Evolutionary conservation across 108 stramenopile genomes (phyloP), one percentile per base, ranked within the genome.

Genomic region (Skeletonema potamos): DNA sequence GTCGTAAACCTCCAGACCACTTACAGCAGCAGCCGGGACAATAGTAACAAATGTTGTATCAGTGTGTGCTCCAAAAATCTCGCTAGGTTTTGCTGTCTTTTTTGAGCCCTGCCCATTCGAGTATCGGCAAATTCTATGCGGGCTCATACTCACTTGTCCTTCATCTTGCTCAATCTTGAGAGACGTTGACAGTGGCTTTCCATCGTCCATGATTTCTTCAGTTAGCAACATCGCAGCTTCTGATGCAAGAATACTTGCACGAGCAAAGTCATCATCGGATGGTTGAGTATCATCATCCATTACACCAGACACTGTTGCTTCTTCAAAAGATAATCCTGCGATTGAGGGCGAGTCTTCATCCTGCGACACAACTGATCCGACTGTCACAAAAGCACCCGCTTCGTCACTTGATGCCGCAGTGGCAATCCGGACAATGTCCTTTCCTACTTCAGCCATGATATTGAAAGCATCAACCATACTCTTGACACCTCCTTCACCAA

Each of bases 21-120:
- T 83, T 9, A 94, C 83, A 15, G 79, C 55, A 12, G 93, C 89
- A 5, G 91, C 89, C 18, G 93, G 93, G 33, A 94, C 85, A 27
- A 69, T 73, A 1, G 93, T 92, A 13, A 92, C 74, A 67, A 91
- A 90, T 4, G 89, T 82, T 1, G 89, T 80, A 64, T 94, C 93
- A 0, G 86, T 89, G 36, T 91, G 90, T 0, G 90, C 92, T 10
- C 92, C 90, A 79, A 94, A 94, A 24, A 88, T 74, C 64, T 94
- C 90, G 10, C 63, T 55, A 22, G 68, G 33, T 24, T 24, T 48
- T n/a, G 60, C 18, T 13, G 59, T 62, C 51, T 74, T 79, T n/a
- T 79, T 79, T n/a, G 72, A 78, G 7, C 33, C 51, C 54, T 56
- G 54, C 12, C 48, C 32, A 30, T 84, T 78, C 27, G 81, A 67